Evolutionary conservation across 1,284 basidiomycete genomes (phyloP), one percentile per base, ranked within the genome.

Genomic region (Mycena citricolor): DNA sequence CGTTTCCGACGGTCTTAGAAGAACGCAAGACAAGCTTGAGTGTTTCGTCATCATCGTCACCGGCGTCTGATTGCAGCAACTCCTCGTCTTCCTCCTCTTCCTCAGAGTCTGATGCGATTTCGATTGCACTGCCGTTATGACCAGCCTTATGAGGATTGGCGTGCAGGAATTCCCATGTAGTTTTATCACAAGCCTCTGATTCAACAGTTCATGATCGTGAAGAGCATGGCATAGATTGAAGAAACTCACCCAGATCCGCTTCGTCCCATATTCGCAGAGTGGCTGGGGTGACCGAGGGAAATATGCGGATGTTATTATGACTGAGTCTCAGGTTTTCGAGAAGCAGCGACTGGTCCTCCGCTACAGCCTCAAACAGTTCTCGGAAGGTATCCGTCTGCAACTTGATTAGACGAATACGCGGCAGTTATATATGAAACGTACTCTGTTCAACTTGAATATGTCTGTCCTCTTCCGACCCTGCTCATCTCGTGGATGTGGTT

Each of bases 21-120:
- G 83, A 84, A 14, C 83, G 83, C 5, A 89, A 56, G 16, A 74
- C 67, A 19, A 89, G 68, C 52, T 78, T 85, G 65, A 88, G 76
- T 29, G 69, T 83, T 31, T 49, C 51, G 1, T 35, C 20, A 40
- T 73, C 67, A 28, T 69, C 70, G 21, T 64, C 71, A 41, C 69
- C 69, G 2, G 63, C 61, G 35, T 77, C 74, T 4, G 69, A 70
- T 35, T 71, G 35, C 42, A 17, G 63, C 49, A 17, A 49, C 4
- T 59, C 52, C 45, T 57, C 40, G 19, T 47, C 28, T 12, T 54
- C 32, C 8, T 52, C 31, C 26, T 41, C 31, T 13, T 26, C 29
- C 10, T 51, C 44, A 7, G 43, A 33, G 10, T 37, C 10, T 4
- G 36, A 35, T 31, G 32, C 32, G 17, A 40, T 13, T 25, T 24